Evolutionary conservation across 2,329 filamentous ascomycete genomes (phyloP), one percentile per base, ranked within the genome.

Genomic region (Lasiodiplodia citricola): DNA sequence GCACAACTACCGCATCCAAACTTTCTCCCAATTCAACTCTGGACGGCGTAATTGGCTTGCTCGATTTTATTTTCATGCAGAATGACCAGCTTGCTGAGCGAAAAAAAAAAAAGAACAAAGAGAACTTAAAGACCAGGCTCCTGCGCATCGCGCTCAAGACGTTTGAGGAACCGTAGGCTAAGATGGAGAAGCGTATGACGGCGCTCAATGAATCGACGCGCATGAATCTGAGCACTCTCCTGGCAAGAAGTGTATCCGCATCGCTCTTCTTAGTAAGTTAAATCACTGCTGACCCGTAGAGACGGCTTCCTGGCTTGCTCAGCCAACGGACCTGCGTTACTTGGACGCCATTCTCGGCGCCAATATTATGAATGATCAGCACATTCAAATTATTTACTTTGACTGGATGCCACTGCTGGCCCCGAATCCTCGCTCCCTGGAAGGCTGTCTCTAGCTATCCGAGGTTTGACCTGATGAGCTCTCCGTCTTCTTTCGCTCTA

Each of bases 391-490:
- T 41, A n/a, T 60, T 21, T 60, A 60, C 38, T n/a, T 47, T 60
- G 14, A 60, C 14, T n/a, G 23, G 57, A 8, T 60, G 7, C 57
- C 38, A 60, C 56, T 44, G 23, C 4, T 38, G 37, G 10, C 38
- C 57, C 38, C 38, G 21, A 14, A 44, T 58, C 37, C 55, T 58
- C 55, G 55, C 55, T 25, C 35, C 21, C 18, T 14, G 16, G 28
- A 58, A 44, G 37, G 35, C 37, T n/a, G 35, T 37, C 31, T 56
- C 54, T n/a, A 56, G 31, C 54, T 7, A 56, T 56, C 28, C 18
- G 31, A 56, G 28, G n/a, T 58, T 58, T 10, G 55, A 44, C 55
- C 35, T 58, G 21, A 58, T 35, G n/a, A 58, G 55, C 35, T 58
- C 55, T 41, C 41, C 35, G 28, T 41, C 55, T 35, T 44, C n/a